Percentiles rank a stretch among this genome's conserved stretches.
Evolutionary conservation across 306 rosid species (phyloP).

Genomic region (Senna siamea): DNA sequence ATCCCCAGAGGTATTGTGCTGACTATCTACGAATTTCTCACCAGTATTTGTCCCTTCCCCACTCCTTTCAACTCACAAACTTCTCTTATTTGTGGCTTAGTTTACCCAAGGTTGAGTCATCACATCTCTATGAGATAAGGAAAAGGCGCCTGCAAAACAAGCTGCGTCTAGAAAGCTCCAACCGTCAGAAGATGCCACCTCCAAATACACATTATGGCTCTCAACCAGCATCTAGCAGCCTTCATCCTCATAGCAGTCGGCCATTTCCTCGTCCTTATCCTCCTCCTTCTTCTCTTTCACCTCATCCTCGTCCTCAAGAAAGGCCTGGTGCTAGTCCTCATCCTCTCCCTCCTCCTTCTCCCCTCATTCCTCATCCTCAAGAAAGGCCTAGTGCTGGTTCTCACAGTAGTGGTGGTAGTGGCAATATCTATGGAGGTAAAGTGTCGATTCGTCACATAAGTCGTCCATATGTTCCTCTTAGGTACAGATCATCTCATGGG

Average conservation of each 20-base stretch:
- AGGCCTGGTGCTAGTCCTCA: too few species aligned
- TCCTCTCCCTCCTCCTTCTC: too few species aligned
- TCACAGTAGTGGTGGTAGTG: too few species aligned
- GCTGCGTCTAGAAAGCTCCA: conserved; percentile 40
- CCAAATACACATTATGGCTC: conserved; percentile 22
- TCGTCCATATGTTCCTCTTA: conserved; percentile 38
- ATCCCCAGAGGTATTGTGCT: conserved; percentile 54
- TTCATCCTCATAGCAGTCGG: not conserved
- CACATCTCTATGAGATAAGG: conserved; percentile 49
- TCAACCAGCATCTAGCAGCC: not conserved
- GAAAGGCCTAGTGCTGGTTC: conserved; percentile 3
- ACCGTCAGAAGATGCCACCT: conserved; percentile 40
- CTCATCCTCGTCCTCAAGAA: too few species aligned
- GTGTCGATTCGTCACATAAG: too few species aligned
- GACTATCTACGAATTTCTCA: not conserved
- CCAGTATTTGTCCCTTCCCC: too few species aligned
- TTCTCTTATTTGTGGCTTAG: conserved; percentile 29
- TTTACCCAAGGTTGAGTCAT: conserved; percentile 52
- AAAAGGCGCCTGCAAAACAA: conserved; percentile 46
- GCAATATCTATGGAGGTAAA: conserved; percentile 34
- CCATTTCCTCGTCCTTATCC: too few species aligned
- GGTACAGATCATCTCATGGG: too few species aligned
- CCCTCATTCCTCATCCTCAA: not conserved
- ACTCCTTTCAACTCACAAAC: not conserved
- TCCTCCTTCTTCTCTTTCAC: too few species aligned